Base-by-base conservation (phyloP, 257 asterid species). In the Knoxia roxburghii region DNA sequence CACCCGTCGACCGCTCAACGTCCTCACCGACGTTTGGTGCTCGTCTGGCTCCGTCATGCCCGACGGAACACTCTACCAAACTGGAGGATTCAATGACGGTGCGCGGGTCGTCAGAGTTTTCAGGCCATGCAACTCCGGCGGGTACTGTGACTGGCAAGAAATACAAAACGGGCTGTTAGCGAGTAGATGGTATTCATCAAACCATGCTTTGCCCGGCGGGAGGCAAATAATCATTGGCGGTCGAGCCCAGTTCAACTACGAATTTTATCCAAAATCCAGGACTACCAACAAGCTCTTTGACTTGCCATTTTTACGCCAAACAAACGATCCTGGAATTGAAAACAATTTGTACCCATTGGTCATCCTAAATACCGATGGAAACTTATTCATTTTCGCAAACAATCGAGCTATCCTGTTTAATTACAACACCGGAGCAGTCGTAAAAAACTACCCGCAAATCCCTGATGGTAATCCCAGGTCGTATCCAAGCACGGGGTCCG, bases 21-120 rank as follows among this genome's bases (percentile, higher is more conserved):
- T 85, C 59, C 76, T 26, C 17, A 80, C 88, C 17, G 69, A 85
- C 23, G 68, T 70, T 17, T 83, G 88, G 91, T 83, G 86, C 82
- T 82, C 91, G 43, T 76, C 88, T 8, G 86, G 82, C 7, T 61
- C 86, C 3, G 81, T 67, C 63, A 70, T 63, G 61, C 70, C 79
- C 0, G 81, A 83, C 60, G 86, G 91, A 8, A 24, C 70, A 0
- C 41, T 85, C 0, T 26, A 75, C 20, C 88, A 85, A 15, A 81
- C 91, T 0, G 91, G 88, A 0, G 91, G 91, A 0, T 77, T 57
- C 68, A 73, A 69, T 1, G 77, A 73, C 24, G 87, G 87, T 0
- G 94, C 85, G 53, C 84, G 66, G 1, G 76, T 57, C 0, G 78
- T 75, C 3, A 60, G 89, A 37, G 26, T 67, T 1, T 77, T 30